Evolutionary conservation across 768 basidiomycete species (phyloP).

Genomic region (Thelephora aurantiotincta): DNA sequence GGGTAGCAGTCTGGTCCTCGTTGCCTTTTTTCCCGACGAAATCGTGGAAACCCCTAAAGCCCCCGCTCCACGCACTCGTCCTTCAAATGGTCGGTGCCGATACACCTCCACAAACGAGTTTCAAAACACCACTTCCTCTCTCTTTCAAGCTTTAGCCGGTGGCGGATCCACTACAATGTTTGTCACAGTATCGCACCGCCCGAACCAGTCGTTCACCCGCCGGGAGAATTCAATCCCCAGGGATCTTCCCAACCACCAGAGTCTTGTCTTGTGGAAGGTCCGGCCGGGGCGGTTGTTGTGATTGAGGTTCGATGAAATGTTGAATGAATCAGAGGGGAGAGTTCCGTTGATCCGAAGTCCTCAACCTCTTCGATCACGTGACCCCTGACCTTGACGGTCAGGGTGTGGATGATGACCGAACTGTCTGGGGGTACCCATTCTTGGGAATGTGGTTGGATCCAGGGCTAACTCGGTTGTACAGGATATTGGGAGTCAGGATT

Average conservation of each 20-base stretch:
- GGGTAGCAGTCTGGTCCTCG: conserved; percentile 12
- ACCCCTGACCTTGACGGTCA: background rate
- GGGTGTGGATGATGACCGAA: background rate
- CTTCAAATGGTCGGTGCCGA: conserved; percentile 90
- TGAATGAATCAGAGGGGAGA: background rate
- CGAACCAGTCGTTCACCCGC: conserved; percentile 79
- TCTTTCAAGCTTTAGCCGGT: conserved; percentile 66
- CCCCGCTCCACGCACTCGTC: conserved; percentile 66
- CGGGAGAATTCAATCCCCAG: conserved; percentile 63
- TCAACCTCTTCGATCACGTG: background rate
- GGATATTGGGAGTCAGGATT: background rate
- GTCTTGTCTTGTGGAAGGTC: conserved; percentile 63
- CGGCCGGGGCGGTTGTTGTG: conserved; percentile 22
- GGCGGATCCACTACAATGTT: conserved; percentile 78
- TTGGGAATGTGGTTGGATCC: background rate
- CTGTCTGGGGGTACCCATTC: background rate
- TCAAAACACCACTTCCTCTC: no score
- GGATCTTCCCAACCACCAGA: conserved; percentile 90
- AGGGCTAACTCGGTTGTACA: background rate
- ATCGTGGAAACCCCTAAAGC: conserved; percentile 74
- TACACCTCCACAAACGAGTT: conserved; percentile 80
- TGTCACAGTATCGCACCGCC: conserved; percentile 82
- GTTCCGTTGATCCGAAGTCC: background rate
- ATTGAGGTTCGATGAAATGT: background rate
- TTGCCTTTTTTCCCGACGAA: conserved; percentile 45